Evolutionary conservation across 2,329 filamentous ascomycete species (phyloP).

Genomic region (Sporothrix mexicana): DNA sequence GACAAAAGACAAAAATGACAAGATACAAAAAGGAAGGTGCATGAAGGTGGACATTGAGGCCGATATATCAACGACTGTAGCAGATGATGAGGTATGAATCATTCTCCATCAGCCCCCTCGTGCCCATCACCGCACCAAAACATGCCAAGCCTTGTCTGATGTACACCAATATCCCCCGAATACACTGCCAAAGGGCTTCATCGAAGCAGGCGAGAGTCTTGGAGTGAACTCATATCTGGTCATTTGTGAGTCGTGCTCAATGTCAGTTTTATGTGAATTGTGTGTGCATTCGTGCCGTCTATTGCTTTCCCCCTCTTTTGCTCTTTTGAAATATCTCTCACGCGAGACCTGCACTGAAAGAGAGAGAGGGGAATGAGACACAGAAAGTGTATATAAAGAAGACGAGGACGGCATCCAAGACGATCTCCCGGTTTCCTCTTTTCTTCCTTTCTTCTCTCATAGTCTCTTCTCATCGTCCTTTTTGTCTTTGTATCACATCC

Average conservation of each 20-base stretch:
- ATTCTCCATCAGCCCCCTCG: constrained; percentile 18
- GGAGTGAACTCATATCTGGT: neutral
- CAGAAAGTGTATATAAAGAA: constrained; percentile 6
- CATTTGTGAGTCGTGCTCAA: neutral
- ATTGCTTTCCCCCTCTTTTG: neutral
- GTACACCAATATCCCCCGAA: neutral
- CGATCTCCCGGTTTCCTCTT: neutral
- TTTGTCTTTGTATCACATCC: neutral
- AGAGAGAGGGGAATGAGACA: neutral
- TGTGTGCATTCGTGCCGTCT: neutral
- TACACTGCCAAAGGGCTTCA: neutral
- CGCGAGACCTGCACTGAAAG: no score
- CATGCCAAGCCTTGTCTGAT: neutral
- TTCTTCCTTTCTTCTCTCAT: neutral
- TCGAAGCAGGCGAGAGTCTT: neutral
- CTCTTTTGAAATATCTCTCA: neutral
- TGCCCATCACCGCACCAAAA: neutral
- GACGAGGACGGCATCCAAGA: neutral
- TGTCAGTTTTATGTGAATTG: neutral
- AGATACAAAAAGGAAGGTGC: neutral
- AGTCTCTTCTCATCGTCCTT: neutral
- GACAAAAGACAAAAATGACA: neutral
- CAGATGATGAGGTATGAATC: constrained; percentile 34
- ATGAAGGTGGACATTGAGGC: neutral
- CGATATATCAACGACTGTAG: neutral